Evolutionary conservation across 352 stramenopile genomes (phyloP), one percentile per base, ranked within the genome.

Genomic region (Blastocystis sp.): DNA sequence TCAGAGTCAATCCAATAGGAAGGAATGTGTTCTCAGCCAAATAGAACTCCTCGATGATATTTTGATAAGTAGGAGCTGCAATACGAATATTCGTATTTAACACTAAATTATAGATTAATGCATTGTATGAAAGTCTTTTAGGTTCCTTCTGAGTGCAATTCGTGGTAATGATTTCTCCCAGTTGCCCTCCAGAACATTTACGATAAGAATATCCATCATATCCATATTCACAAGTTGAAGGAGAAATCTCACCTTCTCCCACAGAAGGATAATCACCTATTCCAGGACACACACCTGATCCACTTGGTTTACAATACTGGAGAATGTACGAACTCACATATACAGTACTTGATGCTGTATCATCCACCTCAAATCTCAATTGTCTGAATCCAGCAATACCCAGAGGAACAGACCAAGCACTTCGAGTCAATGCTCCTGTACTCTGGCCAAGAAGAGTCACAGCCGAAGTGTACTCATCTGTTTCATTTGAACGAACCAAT

Each of bases 341-440:
- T 2, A 79, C 69, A 13, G n/a, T 59, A 7, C 18, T 45, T 20
- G 7, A 37, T 4, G 69, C 37, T 39, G 39, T 62, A 39, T 11
- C 39, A 55, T 79, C 69, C 11, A 79, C 64, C 50, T 79, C 69
- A 26, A 39, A 79, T 6, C 34, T 9, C 3, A 65, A 64, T n/a
- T 79, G 69, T n/a, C 54, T 26, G 54, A 79, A 79, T 26, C 69
- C 69, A 30, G 69, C 69, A 24, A 63, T 79, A 26, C 69, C 69
- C 34, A 79, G 45, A 26, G 69, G 69, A 26, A 63, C 50, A 55
- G n/a, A 43, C 69, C 69, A 79, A 34, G 69, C 24, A 3, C 13
- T 64, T n/a, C 69, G 69, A 20, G 37, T 30, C 8, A 59, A 7
- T n/a, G 69, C 69, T 3, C 37, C 13, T 16, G 69, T 79, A 39